A percentile compares a stretch with the other conserved stretches of the same genome.
Evolutionary conservation across 1,284 basidiomycete species (phyloP).

Genomic region (Leucoagaricus sp.): DNA sequence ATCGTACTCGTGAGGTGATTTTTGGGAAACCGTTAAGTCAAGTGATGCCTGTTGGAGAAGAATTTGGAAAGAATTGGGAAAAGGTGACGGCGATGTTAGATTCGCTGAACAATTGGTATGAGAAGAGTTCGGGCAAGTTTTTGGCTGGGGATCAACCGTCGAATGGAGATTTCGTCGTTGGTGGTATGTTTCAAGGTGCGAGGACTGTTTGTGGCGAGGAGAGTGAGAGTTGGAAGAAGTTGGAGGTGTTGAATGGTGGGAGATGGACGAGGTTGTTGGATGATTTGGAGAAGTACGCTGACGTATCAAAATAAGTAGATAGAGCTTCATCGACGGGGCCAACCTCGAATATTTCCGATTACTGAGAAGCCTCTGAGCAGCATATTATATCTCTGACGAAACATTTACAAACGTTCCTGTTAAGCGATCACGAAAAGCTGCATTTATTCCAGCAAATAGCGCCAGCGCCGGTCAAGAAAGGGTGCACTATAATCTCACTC

Average conservation of each 20-base stretch:
- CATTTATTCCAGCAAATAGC: too few species aligned
- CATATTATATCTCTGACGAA: too few species aligned
- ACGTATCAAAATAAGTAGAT: constrained; percentile 21
- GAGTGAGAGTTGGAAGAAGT: constrained; percentile 34
- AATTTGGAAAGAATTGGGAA: constrained; percentile 28
- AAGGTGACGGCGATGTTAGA: constrained; percentile 30
- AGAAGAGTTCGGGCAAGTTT: constrained; percentile 26
- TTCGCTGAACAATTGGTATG: constrained; percentile 32
- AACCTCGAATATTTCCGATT: too few species aligned
- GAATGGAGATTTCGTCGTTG: constrained; percentile 40
- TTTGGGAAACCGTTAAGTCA: constrained; percentile 36
- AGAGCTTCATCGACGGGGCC: too few species aligned
- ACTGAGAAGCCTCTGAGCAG: background rate
- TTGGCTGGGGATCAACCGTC: constrained; percentile 29
- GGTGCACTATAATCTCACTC: too few species aligned
- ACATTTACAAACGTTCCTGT: too few species aligned
- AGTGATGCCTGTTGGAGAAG: constrained; percentile 28
- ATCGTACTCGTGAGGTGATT: constrained; percentile 30
- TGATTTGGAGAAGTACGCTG: constrained; percentile 16
- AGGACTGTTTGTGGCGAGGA: constrained; percentile 30
- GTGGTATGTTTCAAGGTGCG: constrained; percentile 30
- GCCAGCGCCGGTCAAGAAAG: too few species aligned
- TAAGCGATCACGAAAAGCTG: too few species aligned
- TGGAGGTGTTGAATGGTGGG: constrained; percentile 33
- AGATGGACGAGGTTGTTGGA: constrained; percentile 32